Evolutionary conservation across 2,329 filamentous ascomycete species (phyloP).

Genomic region (Claviceps purpurea): DNA sequence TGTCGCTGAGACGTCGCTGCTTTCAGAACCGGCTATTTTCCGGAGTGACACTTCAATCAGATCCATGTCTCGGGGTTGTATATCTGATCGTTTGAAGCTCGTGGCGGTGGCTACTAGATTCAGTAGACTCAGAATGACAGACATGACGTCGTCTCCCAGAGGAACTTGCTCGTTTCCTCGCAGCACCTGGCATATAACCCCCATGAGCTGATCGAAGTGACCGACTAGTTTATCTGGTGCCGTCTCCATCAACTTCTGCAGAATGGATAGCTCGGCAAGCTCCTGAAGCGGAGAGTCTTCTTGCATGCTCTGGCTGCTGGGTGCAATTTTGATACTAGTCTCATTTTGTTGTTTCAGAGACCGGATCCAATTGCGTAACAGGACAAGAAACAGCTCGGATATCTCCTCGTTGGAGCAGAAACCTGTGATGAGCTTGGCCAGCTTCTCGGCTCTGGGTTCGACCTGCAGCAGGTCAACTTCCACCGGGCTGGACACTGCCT

Average conservation of each 20-base stretch:
- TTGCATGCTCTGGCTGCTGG: conserved; percentile 15
- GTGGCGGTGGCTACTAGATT: conserved; percentile 47
- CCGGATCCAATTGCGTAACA: conserved; percentile 33
- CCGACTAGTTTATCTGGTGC: conserved; percentile 50
- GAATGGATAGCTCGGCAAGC: conserved; percentile 45
- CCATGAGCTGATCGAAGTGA: conserved; percentile 50
- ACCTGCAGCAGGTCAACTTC: conserved; percentile 29
- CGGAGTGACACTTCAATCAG: conserved; percentile 37
- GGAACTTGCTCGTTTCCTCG: conserved; percentile 27
- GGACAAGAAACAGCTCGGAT: conserved; percentile 43
- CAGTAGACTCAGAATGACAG: conserved; percentile 45
- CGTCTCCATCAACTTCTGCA: conserved; percentile 51
- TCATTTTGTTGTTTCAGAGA: conserved; percentile 14
- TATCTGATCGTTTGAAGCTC: conserved; percentile 36
- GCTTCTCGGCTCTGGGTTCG: conserved; percentile 31
- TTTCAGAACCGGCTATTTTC: conserved; percentile 23
- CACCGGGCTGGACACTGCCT: conserved; percentile 15
- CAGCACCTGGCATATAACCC: conserved; percentile 49
- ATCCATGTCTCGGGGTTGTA: conserved; percentile 26
- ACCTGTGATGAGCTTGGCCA: conserved; percentile 36
- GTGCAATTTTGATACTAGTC: conserved; percentile 13
- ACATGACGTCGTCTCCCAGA: conserved; percentile 33
- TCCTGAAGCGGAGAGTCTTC: conserved; percentile 30
- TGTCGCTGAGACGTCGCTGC: conserved; percentile 33
- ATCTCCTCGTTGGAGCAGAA: conserved; percentile 41